Evolutionary conservation across 2,329 filamentous ascomycete species (phyloP).

Genomic region (Passalora sequoiae): DNA sequence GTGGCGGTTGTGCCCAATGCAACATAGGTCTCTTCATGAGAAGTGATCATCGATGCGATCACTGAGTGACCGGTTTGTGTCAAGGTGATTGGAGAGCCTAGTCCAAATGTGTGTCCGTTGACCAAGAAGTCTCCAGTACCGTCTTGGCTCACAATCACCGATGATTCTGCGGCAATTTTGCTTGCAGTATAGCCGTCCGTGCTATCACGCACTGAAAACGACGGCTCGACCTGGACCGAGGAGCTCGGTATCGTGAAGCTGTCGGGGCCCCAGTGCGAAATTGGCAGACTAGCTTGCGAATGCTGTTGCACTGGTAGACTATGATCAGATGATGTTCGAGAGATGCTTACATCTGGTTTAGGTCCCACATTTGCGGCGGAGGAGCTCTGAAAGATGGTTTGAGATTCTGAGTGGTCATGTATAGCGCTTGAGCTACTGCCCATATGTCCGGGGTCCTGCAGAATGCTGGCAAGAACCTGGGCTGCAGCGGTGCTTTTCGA

Average conservation of each 20-base stretch:
- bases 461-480: background rate
- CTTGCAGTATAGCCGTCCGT: background rate
- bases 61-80: background rate
- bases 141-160: background rate
- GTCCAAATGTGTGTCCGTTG: constrained; percentile 3
- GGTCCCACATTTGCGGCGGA: no score
- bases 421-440: no score
- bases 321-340: no score
- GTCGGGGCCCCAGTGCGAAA: no score
- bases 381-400: no score
- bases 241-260: no score
- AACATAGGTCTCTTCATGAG: background rate
- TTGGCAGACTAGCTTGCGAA: no score
- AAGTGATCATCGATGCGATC: background rate
- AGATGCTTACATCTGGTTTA: no score
- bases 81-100: constrained; percentile 4
- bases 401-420: no score
- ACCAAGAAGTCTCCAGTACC: constrained; percentile 5
- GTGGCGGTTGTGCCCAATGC: constrained; percentile 1
- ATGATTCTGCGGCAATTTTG: background rate
- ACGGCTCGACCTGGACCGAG: no score
- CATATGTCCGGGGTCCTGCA: no score
- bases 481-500: background rate
- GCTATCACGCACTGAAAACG: background rate
- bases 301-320: no score